Conservation (phyloP, 108 stramenopile genomes). For the Nitzschia sp. region DNA sequence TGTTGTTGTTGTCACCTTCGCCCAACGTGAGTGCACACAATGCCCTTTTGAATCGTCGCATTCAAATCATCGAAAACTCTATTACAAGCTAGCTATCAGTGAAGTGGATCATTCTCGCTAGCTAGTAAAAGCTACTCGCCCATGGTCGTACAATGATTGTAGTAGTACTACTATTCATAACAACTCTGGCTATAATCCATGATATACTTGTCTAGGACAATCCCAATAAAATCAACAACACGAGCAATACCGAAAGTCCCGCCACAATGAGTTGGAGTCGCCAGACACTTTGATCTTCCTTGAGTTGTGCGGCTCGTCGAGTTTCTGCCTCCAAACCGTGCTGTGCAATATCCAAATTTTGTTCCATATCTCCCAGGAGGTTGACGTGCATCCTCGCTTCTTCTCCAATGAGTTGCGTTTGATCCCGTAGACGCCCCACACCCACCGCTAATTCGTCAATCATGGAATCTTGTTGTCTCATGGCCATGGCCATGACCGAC, state of each 20-base stretch:
- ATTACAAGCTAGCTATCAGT: too few relatives aligned
- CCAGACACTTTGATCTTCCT: constrained; percentile 84
- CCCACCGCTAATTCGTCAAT: constrained; percentile 89
- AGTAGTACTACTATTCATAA: too few relatives aligned
- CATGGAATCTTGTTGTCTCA: constrained; percentile 89
- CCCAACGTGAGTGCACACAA: too few relatives aligned
- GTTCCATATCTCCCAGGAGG: constrained; percentile 88
- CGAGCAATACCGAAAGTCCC: constrained; percentile 70
- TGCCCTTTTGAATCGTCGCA: too few relatives aligned
- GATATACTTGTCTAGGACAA: constrained; percentile 39
- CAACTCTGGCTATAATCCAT: too few relatives aligned
- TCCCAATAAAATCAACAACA: constrained; percentile 81
- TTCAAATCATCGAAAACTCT: too few relatives aligned
- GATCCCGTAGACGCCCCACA: constrained; percentile 81
- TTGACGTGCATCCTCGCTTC: constrained; percentile 85
- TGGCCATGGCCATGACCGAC: constrained; percentile 59
- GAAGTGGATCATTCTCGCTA: too few relatives aligned
- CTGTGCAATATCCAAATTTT: constrained; percentile 82
- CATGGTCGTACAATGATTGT: too few relatives aligned
- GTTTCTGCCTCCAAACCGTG: constrained; percentile 83
- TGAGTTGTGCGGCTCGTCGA: constrained; percentile 68
- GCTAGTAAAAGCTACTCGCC: too few relatives aligned
- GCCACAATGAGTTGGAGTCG: constrained; percentile 82
- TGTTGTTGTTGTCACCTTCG: too few relatives aligned
- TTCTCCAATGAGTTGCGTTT: constrained; percentile 83